Evolutionary conservation across 768 basidiomycete genomes (phyloP), one percentile per base, ranked within the genome.

Genomic region (Gyrodon lividus): DNA sequence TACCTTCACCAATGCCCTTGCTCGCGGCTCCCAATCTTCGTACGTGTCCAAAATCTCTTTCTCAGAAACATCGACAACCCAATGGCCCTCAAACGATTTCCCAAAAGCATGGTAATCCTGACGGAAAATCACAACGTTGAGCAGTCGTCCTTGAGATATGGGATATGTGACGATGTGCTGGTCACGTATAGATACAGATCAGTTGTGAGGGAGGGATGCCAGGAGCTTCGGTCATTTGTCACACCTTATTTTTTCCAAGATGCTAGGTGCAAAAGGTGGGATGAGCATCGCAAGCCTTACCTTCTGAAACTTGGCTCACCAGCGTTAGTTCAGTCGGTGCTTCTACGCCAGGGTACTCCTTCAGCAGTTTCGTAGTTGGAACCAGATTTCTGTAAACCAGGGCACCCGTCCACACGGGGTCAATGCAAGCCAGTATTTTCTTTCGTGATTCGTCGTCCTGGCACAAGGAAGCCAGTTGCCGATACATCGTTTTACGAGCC

Each of bases 161-260:
- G 77, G 72, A 54, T 70, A 77, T 4, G 62, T 47, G 0, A 78
- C 68, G 7, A 76, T 51, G 48, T 76, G 69, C 78, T 79, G 41
- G 5, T 34, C n/a, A 43, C 2, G 13, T 1, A 17, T 16, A 0
- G 0, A 19, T 43, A 12, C 13, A 48, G 39, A 43, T 53, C 24
- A 57, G 52, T 26, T 8, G 16, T 16, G 22, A 24, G 31, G 20
- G 4, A 1, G n/a, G n/a, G n/a, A n/a, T 13, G 33, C 33, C n/a
- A 9, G 17, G 48, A 24, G 46, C 48, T 37, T 38, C 33, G 19
- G 45, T 47, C 17, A 12, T 37, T 6, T 1, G 9, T 19, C 55
- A 19, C 38, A 47, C 57, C 39, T 58, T 51, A 19, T 60, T 44
- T 46, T 60, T 63, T 40, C 67, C 63, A 37, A 63, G 52, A 53